Conservation (phyloP, 2,329 filamentous ascomycete genomes). For the Pleurostoma richardsiae region DNA sequence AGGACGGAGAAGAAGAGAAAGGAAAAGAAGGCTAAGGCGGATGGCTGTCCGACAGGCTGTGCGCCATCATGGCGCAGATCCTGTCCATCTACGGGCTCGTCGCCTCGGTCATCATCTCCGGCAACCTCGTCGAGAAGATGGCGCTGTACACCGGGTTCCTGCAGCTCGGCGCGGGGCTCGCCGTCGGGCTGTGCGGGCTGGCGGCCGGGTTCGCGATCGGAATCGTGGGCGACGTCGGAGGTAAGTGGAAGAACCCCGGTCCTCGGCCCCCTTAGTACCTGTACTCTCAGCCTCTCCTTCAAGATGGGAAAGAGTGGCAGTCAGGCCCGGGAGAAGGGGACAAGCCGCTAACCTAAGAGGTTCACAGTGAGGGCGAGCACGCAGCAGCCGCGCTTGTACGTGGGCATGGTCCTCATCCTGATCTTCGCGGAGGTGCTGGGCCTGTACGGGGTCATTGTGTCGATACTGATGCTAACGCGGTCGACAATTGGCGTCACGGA, state of each 20-base stretch:
- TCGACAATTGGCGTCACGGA: constrained; percentile 1
- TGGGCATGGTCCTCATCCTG: constrained; percentile 98
- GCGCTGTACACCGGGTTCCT: constrained; percentile 79
- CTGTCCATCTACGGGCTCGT: constrained; percentile 98
- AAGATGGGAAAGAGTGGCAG: not conserved
- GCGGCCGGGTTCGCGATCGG: constrained; percentile 83
- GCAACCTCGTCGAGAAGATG: constrained; percentile 65
- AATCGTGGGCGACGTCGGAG: constrained; percentile 82
- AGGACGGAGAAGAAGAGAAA: too few species aligned
- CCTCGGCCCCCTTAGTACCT: not conserved
- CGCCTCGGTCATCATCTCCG: constrained; percentile 82
- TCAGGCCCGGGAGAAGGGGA: too few species aligned
- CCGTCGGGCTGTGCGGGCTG: constrained; percentile 77
- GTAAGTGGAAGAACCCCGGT: not conserved
- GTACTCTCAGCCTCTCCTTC: not conserved
- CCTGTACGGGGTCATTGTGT: constrained; percentile 98
- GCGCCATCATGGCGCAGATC: constrained; percentile 88
- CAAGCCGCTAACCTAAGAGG: not conserved
- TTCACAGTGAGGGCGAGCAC: constrained; percentile 67
- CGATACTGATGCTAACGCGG: constrained; percentile 71
- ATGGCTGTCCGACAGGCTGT: not conserved
- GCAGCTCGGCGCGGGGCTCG: constrained; percentile 77
- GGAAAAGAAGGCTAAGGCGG: not conserved
- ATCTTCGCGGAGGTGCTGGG: constrained; percentile 99
- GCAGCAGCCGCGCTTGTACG: constrained; percentile 81